Conservation (phyloP, 2,329 filamentous ascomycete species). For the Orbilia javanica region DNA sequence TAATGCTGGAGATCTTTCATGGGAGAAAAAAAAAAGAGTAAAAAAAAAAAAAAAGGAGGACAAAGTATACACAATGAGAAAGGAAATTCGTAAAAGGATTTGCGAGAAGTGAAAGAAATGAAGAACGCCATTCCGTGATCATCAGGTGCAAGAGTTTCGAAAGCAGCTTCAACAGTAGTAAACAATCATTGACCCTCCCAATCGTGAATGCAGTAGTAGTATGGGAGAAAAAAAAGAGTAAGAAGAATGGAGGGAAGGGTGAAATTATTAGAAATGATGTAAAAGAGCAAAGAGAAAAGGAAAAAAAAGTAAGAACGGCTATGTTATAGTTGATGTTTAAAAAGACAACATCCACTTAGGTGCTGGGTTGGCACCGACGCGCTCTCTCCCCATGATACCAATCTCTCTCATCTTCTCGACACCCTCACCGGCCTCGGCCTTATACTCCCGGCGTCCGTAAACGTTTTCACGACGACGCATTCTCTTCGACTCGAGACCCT, state of each 20-base stretch:
- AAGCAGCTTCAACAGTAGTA: conserved; percentile 44
- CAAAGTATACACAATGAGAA: conserved; percentile 32
- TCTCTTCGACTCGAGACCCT: conserved; percentile 93
- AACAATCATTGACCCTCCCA: conserved; percentile 56
- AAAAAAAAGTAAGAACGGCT: conserved; percentile 6
- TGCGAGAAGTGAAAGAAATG: conserved; percentile 11
- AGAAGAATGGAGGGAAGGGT: conserved; percentile 30
- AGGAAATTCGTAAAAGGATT: conserved; percentile 50
- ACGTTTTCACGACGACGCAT: conserved; percentile 94
- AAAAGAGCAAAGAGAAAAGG: neutral
- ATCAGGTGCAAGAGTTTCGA: conserved; percentile 51
- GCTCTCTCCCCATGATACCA: conserved; percentile 80
- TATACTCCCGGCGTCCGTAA: conserved; percentile 81
- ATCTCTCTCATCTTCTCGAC: conserved; percentile 94
- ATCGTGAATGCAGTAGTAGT: conserved; percentile 43
- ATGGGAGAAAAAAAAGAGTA: conserved; percentile 59
- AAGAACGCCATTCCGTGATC: conserved; percentile 56
- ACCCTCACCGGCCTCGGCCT: conserved; percentile 83
- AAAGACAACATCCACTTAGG: conserved; percentile 62
- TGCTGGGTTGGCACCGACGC: conserved; percentile 57
- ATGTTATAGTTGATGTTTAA: conserved; percentile 41
- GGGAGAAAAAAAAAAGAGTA: conserved; percentile 51
- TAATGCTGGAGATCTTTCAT: conserved; percentile 58
- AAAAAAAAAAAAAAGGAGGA: conserved; percentile 6
- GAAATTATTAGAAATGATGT: conserved; percentile 38